phyloP scores from a whole-genome alignment of 108 stramenopile species.

The Ochromonas danica region DNA sequence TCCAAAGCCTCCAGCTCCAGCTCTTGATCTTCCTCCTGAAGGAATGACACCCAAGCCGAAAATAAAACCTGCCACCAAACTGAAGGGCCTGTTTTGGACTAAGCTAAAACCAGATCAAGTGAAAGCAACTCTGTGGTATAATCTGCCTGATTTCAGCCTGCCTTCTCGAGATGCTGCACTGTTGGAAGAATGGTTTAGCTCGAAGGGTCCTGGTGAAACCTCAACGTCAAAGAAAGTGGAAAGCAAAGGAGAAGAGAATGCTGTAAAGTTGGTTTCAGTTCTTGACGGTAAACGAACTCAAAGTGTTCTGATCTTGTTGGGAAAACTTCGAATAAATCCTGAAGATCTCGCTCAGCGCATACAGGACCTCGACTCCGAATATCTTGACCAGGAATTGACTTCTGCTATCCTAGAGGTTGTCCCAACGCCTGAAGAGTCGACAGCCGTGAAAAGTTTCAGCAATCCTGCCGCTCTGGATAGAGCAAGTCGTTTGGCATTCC shows the following conservation, averaged over 20 bases:
- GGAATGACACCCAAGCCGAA: slow-evolving; percentile 2
- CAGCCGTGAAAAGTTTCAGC: neutral
- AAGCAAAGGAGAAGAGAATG: neutral
- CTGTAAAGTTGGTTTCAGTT: neutral
- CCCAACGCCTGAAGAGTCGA: neutral
- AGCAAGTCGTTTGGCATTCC: neutral
- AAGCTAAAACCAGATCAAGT: slow-evolving; percentile 1
- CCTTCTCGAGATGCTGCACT: neutral
- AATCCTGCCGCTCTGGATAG: neutral
- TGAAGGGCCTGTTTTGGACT: slow-evolving; percentile 24
- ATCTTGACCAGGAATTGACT: neutral
- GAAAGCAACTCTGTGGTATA: neutral
- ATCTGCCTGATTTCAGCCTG: neutral
- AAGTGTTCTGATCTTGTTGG: slow-evolving; percentile 2
- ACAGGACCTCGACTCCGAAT: neutral
- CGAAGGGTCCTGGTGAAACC: neutral
- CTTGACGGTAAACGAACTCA: slow-evolving; percentile 28
- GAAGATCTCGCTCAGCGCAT: neutral
- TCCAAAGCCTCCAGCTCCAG: neutral
- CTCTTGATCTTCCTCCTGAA: neutral
- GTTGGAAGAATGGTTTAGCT: slow-evolving; percentile 11
- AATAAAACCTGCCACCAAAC: neutral
- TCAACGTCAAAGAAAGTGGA: neutral
- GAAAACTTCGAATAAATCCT: slow-evolving; percentile 9
- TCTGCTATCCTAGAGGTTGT: neutral